A percentile compares a stretch with the other conserved stretches of the same genome.
Evolutionary conservation across 2,329 filamentous ascomycete species (phyloP).

Genomic region (Aureobasidium sp.): DNA sequence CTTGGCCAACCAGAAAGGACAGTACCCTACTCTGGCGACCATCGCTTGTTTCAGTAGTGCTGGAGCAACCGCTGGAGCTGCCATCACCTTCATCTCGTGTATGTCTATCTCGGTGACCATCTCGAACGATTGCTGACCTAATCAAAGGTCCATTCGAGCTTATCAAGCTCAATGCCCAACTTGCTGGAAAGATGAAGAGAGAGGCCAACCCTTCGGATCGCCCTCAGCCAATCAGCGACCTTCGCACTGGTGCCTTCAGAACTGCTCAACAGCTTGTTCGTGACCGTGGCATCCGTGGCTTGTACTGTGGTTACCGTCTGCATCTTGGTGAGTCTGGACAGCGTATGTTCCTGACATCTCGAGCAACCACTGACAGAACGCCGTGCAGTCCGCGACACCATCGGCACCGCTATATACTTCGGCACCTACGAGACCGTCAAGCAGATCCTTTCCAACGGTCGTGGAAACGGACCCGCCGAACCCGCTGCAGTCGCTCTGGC

Average conservation of each 20-base stretch:
- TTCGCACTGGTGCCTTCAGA: constrained; percentile 23
- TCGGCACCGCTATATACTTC: constrained; percentile 80
- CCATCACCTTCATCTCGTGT: constrained; percentile 73
- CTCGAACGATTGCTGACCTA: neutral
- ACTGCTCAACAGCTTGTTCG: constrained; percentile 70
- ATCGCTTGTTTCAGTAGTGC: constrained; percentile 68
- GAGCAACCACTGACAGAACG: neutral
- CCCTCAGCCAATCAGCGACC: constrained; percentile 8
- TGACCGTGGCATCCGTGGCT: constrained; percentile 60
- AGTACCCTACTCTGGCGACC: constrained; percentile 63
- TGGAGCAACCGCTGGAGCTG: constrained; percentile 68
- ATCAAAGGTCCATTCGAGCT: constrained; percentile 69
- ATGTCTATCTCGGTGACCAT: constrained; percentile 13
- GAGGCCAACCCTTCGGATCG: constrained; percentile 17
- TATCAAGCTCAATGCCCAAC: constrained; percentile 81
- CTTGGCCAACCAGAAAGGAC: constrained; percentile 61
- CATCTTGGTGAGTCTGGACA: constrained; percentile 57
- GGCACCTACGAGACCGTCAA: constrained; percentile 84
- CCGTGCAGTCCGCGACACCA: constrained; percentile 61
- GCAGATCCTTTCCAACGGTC: constrained; percentile 67
- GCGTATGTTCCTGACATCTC: constrained; percentile 12
- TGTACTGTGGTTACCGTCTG: constrained; percentile 73
- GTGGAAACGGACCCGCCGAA: constrained; percentile 64
- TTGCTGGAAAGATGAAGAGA: constrained; percentile 64
- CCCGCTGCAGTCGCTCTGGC: constrained; percentile 70